Evolutionary conservation across 2,329 filamentous ascomycete genomes (phyloP).

Genomic region (Fusarium hainanense): DNA sequence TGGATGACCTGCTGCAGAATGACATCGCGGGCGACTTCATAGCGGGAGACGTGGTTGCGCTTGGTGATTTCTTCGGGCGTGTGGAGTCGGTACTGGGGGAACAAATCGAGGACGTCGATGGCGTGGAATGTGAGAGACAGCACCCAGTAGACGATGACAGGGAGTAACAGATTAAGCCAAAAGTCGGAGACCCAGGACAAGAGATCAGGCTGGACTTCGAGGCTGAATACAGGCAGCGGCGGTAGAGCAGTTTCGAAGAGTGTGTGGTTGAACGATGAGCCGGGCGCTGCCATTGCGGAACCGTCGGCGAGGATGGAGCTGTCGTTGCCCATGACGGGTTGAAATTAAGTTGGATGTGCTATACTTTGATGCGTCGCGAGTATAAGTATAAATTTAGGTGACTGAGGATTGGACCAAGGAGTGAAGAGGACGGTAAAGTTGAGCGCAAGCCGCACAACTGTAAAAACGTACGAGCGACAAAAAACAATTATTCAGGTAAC

Average conservation of each 20-base stretch:
- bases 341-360: conserved; percentile 13
- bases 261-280: conserved; percentile 58
- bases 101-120: conserved; percentile 86
- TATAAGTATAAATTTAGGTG: conserved; percentile 5
- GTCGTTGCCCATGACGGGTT: conserved; percentile 55
- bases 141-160: conserved; percentile 88
- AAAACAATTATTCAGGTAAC: conserved; percentile 25
- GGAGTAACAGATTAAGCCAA: conserved; percentile 78
- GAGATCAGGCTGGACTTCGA: conserved; percentile 76
- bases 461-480: not conserved
- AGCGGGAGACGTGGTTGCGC: conserved; percentile 86
- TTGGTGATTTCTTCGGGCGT: conserved; percentile 91
- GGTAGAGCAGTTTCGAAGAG: conserved; percentile 72
- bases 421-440: not conserved
- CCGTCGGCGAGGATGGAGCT: conserved; percentile 46
- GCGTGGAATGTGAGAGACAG: conserved; percentile 88
- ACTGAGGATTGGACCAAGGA: conserved; percentile 6
- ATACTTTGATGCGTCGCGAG: conserved; percentile 28
- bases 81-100: conserved; percentile 91
- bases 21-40: conserved; percentile 90
- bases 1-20: conserved; percentile 93
- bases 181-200: conserved; percentile 84
- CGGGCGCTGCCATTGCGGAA: conserved; percentile 53
- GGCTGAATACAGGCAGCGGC: conserved; percentile 84
- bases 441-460: conserved; percentile 12